Base-by-base conservation (phyloP, 768 basidiomycete species). In the Lentinula raphanica region DNA sequence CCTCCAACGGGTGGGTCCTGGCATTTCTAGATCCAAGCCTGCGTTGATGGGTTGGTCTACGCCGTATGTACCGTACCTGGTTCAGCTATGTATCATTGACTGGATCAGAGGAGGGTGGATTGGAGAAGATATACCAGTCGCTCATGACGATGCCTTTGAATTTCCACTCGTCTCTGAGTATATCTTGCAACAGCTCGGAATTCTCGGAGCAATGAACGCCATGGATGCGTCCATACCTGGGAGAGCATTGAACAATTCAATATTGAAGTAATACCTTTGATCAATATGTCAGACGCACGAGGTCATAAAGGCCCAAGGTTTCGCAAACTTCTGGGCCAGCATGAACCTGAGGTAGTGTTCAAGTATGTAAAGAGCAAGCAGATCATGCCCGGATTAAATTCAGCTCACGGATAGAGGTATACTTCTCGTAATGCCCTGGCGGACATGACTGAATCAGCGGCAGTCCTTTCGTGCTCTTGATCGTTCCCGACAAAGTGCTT, bases 1-100 rank as follows among this genome's bases (percentile, higher is more conserved):
- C 54, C 89, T 79, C 88, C 87, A 89, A 42, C 86, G 83, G 58
- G 85, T 81, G 19, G 80, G 79, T 2, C 89, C 88, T 2, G 87
- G 87, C 87, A 88, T 90, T 69, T 90, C 87, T 31, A 92, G 79
- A 66, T 90, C 86, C 27, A 91, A 73, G 4, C 89, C 88, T 13
- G 88, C 87, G 64, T 90, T 90, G 54, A 90, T 71, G 11, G 81
- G 70, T 58, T 80, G 76, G 60, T 85, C 84, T n/a, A 86, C 77
- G 25, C 85, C 80, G 66, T 91, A 90, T 0, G 83, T 79, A 15
- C 90, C 90, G 63, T 82, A 84, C 87, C 86, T 87, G 55, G n/a
- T n/a, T n/a, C n/a, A n/a, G n/a, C n/a, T n/a, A n/a, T n/a, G n/a
- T n/a, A n/a, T n/a, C n/a, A n/a, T n/a, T n/a, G n/a, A n/a, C n/a